Conservation (phyloP, 1,284 basidiomycete species). For the Gomphus sp. region DNA sequence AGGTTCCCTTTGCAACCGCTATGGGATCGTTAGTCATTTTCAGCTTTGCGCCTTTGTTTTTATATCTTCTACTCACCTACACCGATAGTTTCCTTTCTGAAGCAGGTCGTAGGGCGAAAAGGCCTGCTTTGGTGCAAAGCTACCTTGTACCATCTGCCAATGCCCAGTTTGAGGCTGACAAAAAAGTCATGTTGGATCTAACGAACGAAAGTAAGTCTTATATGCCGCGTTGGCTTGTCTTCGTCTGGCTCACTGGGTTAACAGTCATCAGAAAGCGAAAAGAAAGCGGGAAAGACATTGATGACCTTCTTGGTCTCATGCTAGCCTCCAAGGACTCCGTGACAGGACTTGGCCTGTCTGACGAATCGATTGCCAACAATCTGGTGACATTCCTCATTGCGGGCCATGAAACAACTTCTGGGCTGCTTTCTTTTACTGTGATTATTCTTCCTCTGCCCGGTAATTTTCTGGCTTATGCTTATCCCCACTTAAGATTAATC, state of each 20-base stretch:
- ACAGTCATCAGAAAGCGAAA: slow-evolving; percentile 31
- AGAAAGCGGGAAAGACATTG: slow-evolving; percentile 28
- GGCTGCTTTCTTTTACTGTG: slow-evolving; percentile 27
- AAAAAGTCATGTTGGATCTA: slow-evolving; percentile 30
- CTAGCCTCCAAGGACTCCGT: slow-evolving; percentile 35
- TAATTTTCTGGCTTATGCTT: neutral
- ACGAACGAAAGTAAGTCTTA: slow-evolving; percentile 27
- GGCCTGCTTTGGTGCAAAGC: slow-evolving; percentile 26
- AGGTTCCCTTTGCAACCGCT: slow-evolving; percentile 33
- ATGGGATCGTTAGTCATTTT: slow-evolving; percentile 21
- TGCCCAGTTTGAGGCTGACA: slow-evolving; percentile 32
- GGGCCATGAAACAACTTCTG: slow-evolving; percentile 43
- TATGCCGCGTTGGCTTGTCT: neutral
- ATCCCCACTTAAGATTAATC: slow-evolving; percentile 22
- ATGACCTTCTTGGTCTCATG: slow-evolving; percentile 40
- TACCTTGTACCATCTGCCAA: slow-evolving; percentile 26
- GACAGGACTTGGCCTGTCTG: slow-evolving; percentile 34
- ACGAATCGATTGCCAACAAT: slow-evolving; percentile 38
- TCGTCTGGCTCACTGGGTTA: neutral
- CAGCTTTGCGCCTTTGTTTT: neutral
- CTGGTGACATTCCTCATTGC: slow-evolving; percentile 48
- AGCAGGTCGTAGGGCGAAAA: slow-evolving; percentile 25
- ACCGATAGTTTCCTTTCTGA: slow-evolving; percentile 29
- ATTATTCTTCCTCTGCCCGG: neutral
- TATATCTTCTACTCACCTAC: neutral